These are phyloP conservation scores for Pythium phragmitis DNA, from an alignment of 352 stramenopile species.

Conservation along the genomic window DNA sequence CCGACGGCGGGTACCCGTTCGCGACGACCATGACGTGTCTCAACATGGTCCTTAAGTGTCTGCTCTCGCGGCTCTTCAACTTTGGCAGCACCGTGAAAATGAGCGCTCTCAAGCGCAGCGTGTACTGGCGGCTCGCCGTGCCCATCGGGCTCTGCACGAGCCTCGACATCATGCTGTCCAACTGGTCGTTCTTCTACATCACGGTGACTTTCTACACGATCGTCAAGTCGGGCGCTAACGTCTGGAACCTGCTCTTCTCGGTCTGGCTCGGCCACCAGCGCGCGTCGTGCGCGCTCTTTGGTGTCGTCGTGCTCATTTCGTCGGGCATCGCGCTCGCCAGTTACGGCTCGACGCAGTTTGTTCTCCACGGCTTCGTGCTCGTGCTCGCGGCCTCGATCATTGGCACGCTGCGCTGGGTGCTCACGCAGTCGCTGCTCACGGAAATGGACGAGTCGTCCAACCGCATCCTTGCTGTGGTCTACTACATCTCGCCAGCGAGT, in stretches of 20 bases:
- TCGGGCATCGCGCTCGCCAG: conserved; percentile 69
- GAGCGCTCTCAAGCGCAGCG: conserved; percentile 29
- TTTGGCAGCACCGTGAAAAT: conserved; percentile 39
- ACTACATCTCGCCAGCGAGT: conserved; percentile 78
- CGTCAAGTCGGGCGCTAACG: conserved; percentile 73
- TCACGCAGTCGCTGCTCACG: conserved; percentile 81
- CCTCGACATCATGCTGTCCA: conserved; percentile 85
- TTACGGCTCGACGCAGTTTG: conserved; percentile 77
- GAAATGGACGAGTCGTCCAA: conserved; percentile 56
- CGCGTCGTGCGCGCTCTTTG: conserved; percentile 45
- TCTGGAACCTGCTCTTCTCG: conserved; percentile 86
- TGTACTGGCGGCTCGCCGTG: conserved; percentile 72
- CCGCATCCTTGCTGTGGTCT: conserved; percentile 77
- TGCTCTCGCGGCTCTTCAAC: conserved; percentile 57
- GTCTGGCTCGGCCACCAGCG: conserved; percentile 73
- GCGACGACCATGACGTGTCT: conserved; percentile 76
- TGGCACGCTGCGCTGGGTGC: conserved; percentile 73
- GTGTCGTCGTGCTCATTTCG: conserved; percentile 68
- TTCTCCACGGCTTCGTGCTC: conserved; percentile 64
- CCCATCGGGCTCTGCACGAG: conserved; percentile 78
- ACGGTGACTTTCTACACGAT: conserved; percentile 88
- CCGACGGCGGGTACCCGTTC: conserved; percentile 67
- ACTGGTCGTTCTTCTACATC: conserved; percentile 85
- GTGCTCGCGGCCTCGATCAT: conserved; percentile 71
- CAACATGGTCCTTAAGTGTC: conserved; percentile 80